Evolutionary conservation across 164 flowering plant species (phyloP), one percentile per base, ranked within the genome.

Genomic region (Magnolia changhungtana): DNA sequence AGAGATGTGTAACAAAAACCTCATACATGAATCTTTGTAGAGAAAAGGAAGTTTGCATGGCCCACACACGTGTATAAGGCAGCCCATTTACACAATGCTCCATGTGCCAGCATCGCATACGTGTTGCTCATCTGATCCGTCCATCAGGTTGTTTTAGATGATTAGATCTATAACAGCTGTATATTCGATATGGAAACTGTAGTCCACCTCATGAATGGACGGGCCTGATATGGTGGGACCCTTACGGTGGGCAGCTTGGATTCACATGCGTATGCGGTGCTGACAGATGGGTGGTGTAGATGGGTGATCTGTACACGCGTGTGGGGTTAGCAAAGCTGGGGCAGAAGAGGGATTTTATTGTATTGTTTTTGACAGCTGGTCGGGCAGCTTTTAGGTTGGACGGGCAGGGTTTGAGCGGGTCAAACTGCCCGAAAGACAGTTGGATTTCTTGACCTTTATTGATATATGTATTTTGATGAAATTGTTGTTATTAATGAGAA

Each of bases 341-440:
- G 18, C 16, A 14, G 19, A 24, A 24, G 49, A 21, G 73, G 51
- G 21, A 29, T 76, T 9, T 72, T 72, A 19, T 19, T 27, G 14
- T 14, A 66, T 67, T 72, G 27, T 6, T 65, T 55, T 2, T 37
- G 59, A 73, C 82, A 80, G 79, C 82, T 77, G 55, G 61, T 8
- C 27, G 69, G 81, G 78, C 79, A 77, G 75, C 67, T 68, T 73
- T 73, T 23, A 52, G 49, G 63, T 23, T 45, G 76, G 37, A 27
- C 37, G 72, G 81, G 75, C 81, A 75, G 45, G 71, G 27, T 19
- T 27, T 37, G 29, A 65, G 37, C 21, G 71, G 29, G 9, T 2
- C 71, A 13, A 68, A 45, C 21, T 68, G 71, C 50, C 71, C 71
- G 1, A 31, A 14, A 27, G 71, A 29, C 71, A 31, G 49, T 67